Base-by-base conservation (phyloP, 108 stramenopile genomes). In the Bacterosira constricta region DNA sequence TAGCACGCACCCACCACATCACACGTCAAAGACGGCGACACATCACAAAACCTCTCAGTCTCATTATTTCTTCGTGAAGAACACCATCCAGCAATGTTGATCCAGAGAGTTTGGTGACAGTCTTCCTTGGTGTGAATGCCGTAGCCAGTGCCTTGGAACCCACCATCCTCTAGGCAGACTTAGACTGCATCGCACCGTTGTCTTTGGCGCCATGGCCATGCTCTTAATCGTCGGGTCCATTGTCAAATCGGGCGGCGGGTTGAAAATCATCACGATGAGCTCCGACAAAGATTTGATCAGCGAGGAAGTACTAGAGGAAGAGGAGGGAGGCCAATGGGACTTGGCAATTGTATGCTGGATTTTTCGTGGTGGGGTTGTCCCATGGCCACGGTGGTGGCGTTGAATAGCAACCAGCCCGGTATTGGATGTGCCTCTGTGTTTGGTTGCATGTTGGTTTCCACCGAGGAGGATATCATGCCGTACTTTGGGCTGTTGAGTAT, bases 371-470 rank as follows among this genome's bases (percentile, higher is more conserved):
- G 12, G 95, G 95, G 17, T 61, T 93, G 23, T 83, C 84, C 23
- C 32, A 82, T 96, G 88, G 95, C 95, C n/a, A 93, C 95, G 4
- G 92, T 90, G 50, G 89, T 96, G 29, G 95, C 95, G 1, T 55
- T 96, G 56, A 96, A 96, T 66, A 83, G 86, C 38, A 96, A 96
- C 57, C 95, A 96, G 56, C 66, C 93, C 12, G 95, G 95, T 26
- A 93, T 96, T 62, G 95, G 92, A 31, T 90, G 81, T 67, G 92
- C 95, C 4, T 96, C 92, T 63, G 85, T 91, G 0, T 93, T 96
- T 70, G 95, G 95, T 12, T 88, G 90, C 4, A 80, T 91, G 15
- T 59, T 92, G 1, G 95, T 96, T 13, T 68, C 44, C 2, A 51
- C 83, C 10, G 70, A 77, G 67, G 86, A 89, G 25, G 92, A 93